These are phyloP conservation scores for Vigna hirtella DNA, from an alignment of 306 rosid species.

Conservation along the genomic window DNA sequence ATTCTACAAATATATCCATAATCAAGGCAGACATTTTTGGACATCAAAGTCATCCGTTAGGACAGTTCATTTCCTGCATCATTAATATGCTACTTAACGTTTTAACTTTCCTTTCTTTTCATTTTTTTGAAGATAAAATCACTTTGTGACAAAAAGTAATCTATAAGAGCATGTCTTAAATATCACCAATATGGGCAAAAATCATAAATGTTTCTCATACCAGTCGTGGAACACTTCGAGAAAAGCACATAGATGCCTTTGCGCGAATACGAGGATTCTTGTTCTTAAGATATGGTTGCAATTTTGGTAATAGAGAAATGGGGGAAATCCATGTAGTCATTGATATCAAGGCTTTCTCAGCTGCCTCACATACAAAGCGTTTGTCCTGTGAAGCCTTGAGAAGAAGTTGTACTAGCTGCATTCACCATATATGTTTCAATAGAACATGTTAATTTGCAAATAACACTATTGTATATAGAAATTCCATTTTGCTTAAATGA, in stretches of 20 bases:
- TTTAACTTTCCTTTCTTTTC: not conserved
- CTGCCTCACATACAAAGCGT: constrained; percentile 97
- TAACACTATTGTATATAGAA: constrained; percentile 13
- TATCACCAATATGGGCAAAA: constrained; percentile 35
- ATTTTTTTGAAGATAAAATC: constrained; percentile 3
- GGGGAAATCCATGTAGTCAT: constrained; percentile 91
- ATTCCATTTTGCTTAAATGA: constrained; percentile 38
- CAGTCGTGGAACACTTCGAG: constrained; percentile 86
- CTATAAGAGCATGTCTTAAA: constrained; percentile 31
- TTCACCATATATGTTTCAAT: constrained; percentile 41
- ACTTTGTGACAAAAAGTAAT: not conserved
- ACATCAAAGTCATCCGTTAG: constrained; percentile 12
- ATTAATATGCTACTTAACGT: constrained; percentile 29
- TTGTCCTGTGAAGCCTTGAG: constrained; percentile 98
- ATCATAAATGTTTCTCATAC: constrained; percentile 54
- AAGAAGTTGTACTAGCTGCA: constrained; percentile 94
- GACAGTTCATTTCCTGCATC: constrained; percentile 15
- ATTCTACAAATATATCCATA: constrained; percentile 35
- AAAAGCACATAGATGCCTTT: constrained; percentile 88
- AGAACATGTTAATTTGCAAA: constrained; percentile 13
- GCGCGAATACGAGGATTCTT: constrained; percentile 94
- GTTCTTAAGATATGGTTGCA: constrained; percentile 88
- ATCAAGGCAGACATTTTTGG: constrained; percentile 1
- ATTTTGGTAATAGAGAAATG: constrained; percentile 71
- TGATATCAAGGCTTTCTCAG: constrained; percentile 85